phyloP scores from a whole-genome alignment of 179 eudicot species.

The Beta macrorhiza region DNA sequence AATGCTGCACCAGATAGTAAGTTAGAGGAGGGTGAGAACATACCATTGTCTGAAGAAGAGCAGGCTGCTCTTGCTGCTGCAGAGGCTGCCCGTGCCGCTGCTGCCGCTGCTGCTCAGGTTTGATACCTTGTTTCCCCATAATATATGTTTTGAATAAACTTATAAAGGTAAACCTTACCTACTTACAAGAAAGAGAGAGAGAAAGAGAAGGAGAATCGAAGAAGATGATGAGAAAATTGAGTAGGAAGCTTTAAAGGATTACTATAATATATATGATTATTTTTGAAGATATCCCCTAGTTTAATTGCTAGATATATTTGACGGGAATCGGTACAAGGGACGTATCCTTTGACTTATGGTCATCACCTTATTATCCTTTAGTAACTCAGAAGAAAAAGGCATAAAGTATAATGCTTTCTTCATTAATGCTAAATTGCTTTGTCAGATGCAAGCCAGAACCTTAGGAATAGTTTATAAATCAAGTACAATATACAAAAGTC shows the following conservation, averaged over 20 bases:
- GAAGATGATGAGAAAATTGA: background rate
- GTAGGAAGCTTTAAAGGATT: background rate
- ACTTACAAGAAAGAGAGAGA: background rate
- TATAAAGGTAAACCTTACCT: background rate
- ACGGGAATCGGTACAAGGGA: background rate
- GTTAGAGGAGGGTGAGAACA: slow-evolving; percentile 40
- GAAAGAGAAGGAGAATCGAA: background rate
- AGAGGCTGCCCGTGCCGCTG: slow-evolving; percentile 89
- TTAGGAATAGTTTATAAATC: background rate
- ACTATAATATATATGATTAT: background rate
- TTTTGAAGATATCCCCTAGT: background rate
- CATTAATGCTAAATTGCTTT: background rate
- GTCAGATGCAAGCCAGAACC: background rate
- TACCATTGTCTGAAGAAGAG: slow-evolving; percentile 78
- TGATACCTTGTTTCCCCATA: slow-evolving; percentile 21
- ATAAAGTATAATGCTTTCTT: background rate
- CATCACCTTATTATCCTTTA: background rate
- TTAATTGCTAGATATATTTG: background rate
- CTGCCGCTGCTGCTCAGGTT: slow-evolving; percentile 92
- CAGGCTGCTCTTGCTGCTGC: slow-evolving; percentile 87
- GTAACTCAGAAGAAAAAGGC: background rate
- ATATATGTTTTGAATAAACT: background rate
- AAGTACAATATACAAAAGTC: background rate
- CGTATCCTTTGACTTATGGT: background rate
- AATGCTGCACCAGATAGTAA: slow-evolving; percentile 37